A percentile compares a stretch with the other conserved stretches of the same genome.
Conservation (phyloP, 2,329 filamentous ascomycete genomes). For the Claviceps spartinae region DNA sequence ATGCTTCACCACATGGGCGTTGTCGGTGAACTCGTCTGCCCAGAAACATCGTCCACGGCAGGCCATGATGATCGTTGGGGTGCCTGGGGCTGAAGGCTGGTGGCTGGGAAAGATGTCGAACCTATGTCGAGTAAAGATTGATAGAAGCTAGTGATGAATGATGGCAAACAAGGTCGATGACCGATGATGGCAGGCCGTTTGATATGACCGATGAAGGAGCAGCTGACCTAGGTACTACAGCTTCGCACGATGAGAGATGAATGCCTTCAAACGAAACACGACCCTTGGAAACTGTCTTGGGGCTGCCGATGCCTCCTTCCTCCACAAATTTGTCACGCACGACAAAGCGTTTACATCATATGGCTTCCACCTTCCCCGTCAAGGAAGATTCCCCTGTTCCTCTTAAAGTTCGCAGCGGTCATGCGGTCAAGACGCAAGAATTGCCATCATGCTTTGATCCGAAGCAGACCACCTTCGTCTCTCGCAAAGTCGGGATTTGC, state of each 20-base stretch:
- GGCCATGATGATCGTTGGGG: slow-evolving; percentile 5
- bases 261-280: no score
- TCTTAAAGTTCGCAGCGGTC: no score
- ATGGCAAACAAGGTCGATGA: neutral
- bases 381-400: no score
- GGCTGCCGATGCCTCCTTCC: no score
- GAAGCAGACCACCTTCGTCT: no score
- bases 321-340: no score
- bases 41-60: slow-evolving; percentile 16
- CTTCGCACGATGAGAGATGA: neutral
- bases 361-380: no score
- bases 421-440: no score
- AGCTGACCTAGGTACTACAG: neutral
- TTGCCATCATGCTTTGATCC: no score
- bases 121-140: neutral
- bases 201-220: neutral
- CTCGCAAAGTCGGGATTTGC: no score
- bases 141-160: neutral
- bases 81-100: neutral
- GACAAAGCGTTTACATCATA: no score
- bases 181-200: neutral
- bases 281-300: neutral
- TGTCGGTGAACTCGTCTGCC: neutral
- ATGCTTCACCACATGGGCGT: slow-evolving; percentile 11
- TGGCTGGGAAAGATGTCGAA: neutral